These are phyloP conservation scores for Fomitopsis pinicola DNA, from an alignment of 1,284 basidiomycete species.

Conservation along the genomic window DNA sequence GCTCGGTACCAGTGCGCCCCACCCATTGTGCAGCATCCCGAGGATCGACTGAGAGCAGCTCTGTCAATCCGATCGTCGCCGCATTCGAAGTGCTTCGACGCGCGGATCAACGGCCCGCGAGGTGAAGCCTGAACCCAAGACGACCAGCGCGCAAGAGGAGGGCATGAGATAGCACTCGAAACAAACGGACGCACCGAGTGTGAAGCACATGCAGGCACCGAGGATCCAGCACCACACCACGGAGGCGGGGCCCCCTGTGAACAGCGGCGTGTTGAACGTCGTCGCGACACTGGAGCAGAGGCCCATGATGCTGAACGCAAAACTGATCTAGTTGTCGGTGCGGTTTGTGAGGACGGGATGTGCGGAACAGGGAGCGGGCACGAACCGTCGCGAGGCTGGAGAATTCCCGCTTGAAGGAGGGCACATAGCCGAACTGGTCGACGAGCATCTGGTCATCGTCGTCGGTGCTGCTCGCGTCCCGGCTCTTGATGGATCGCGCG, in stretches of 20 bases:
- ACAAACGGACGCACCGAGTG: constrained; percentile 40
- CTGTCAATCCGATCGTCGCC: not conserved
- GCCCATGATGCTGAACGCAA: constrained; percentile 80
- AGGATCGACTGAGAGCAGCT: too few species aligned
- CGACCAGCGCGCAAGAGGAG: not conserved
- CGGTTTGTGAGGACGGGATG: not conserved
- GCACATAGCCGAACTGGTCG: constrained; percentile 66
- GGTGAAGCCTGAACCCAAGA: not conserved
- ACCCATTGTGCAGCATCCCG: too few species aligned
- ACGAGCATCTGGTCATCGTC: constrained; percentile 62
- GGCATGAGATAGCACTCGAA: not conserved
- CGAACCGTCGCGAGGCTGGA: constrained; percentile 70
- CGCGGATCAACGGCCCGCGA: not conserved
- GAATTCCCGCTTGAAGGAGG: constrained; percentile 80
- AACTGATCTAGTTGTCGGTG: constrained; percentile 50
- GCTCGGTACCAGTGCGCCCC: too few species aligned
- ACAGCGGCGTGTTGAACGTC: constrained; percentile 78
- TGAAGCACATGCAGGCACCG: constrained; percentile 74
- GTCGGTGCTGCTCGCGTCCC: not conserved
- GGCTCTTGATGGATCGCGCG: constrained; percentile 1
- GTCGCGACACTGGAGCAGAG: constrained; percentile 78
- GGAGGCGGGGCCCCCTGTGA: constrained; percentile 76
- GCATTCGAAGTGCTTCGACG: not conserved
- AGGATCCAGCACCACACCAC: constrained; percentile 83
- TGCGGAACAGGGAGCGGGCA: not conserved